Percentiles rank a stretch among this genome's conserved stretches.
phyloP scores from a whole-genome alignment of 495 filamentous ascomycete genomes.

The Cudoniella acicularis region DNA sequence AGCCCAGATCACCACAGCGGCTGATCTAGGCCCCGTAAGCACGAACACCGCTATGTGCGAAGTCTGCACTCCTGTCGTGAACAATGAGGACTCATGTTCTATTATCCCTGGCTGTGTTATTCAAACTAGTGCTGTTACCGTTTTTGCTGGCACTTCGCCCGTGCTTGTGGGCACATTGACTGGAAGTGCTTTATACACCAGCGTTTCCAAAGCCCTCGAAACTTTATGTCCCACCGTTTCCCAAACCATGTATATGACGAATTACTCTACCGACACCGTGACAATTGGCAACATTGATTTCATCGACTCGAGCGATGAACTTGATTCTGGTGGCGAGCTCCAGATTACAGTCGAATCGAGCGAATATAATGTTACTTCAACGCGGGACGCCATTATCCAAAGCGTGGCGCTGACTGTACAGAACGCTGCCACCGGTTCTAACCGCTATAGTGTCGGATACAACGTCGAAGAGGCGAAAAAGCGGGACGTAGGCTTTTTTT shows the following conservation, averaged over 20 bases:
- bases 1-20: background rate
- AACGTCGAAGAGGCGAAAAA: background rate
- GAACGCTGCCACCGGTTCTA: background rate
- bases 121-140: background rate
- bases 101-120: background rate
- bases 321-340: background rate
- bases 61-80: background rate
- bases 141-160: background rate
- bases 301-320: background rate
- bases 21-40: background rate
- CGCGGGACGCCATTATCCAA: background rate
- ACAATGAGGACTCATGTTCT: background rate
- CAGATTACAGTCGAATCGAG: background rate
- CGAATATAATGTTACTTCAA: background rate
- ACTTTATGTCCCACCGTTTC: background rate
- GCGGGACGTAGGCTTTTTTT: background rate
- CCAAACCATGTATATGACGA: background rate
- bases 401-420: background rate
- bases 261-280: background rate
- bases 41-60: background rate
- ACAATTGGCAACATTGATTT: background rate
- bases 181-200: background rate
- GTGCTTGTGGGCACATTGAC: conserved; percentile 1
- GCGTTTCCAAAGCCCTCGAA: background rate
- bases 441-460: background rate